Evolutionary conservation across 2,329 filamentous ascomycete genomes (phyloP).

Genomic region (Fusarium udum): DNA sequence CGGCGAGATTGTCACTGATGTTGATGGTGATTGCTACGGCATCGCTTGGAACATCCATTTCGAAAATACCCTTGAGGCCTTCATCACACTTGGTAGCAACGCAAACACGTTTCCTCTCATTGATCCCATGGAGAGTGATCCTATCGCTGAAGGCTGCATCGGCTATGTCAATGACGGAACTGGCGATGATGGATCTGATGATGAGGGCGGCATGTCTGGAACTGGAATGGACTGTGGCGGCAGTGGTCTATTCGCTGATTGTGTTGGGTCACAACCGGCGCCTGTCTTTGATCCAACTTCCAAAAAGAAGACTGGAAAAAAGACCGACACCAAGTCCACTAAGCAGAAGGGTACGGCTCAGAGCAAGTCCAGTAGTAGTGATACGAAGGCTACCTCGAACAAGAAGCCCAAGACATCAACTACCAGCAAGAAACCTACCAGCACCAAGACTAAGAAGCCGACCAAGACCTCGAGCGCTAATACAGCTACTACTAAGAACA

Average conservation of each 20-base stretch:
- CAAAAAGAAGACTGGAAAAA: not conserved
- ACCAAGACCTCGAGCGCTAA: not conserved
- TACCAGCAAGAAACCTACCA: not conserved
- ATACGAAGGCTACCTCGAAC: not conserved
- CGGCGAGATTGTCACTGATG: not conserved
- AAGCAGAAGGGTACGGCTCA: not conserved
- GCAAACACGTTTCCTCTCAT: not conserved
- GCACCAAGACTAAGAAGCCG: not conserved
- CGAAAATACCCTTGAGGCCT: not conserved
- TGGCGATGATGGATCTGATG: not conserved
- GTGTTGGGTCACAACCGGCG: not conserved
- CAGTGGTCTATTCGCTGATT: not conserved
- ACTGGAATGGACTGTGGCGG: not conserved
- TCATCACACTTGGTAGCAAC: not conserved
- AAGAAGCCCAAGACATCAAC: not conserved
- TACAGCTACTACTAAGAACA: not conserved
- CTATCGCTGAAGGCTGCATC: conserved; percentile 8
- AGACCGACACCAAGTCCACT: not conserved
- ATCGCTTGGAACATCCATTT: conserved; percentile 19
- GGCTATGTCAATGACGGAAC: conserved; percentile 10
- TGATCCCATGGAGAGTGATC: not conserved
- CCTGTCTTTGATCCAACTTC: not conserved
- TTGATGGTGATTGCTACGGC: conserved; percentile 3
- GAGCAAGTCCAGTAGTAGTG: not conserved
- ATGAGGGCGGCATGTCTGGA: not conserved